Evolutionary conservation across 2,329 filamentous ascomycete species (phyloP).

Genomic region (Aureobasidium sp.): DNA sequence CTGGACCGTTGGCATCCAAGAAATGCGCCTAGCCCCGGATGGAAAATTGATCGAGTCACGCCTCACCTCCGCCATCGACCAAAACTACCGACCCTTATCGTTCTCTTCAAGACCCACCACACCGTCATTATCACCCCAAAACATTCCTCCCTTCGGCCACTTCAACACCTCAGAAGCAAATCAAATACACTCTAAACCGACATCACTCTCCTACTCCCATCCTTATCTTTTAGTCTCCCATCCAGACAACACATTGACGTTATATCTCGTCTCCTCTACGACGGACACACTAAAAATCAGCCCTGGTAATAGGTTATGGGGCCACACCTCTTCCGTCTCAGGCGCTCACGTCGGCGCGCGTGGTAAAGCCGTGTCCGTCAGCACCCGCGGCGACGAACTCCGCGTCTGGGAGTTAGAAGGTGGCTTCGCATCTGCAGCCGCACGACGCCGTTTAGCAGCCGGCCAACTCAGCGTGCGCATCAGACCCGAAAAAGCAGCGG

Average conservation of each 20-base stretch:
- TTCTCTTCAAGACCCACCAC: constrained; percentile 19
- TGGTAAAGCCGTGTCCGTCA: constrained; percentile 87
- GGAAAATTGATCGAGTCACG: constrained; percentile 45
- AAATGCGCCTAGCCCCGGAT: constrained; percentile 59
- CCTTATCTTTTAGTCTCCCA: constrained; percentile 81
- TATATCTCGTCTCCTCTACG: constrained; percentile 74
- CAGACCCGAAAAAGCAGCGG: constrained; percentile 23
- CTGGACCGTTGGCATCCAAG: constrained; percentile 89
- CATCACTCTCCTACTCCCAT: constrained; percentile 54
- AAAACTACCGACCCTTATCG: constrained; percentile 39
- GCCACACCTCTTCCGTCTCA: constrained; percentile 83
- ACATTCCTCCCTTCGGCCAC: constrained; percentile 16
- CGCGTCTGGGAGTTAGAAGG: constrained; percentile 88
- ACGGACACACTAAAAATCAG: constrained; percentile 60
- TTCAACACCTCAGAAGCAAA: constrained; percentile 23
- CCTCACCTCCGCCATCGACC: constrained; percentile 44
- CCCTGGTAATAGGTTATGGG: constrained; percentile 72
- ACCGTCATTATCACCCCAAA: constrained; percentile 20
- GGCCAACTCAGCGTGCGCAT: constrained; percentile 50
- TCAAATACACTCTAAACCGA: constrained; percentile 37
- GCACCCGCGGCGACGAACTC: constrained; percentile 58
- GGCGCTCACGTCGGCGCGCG: constrained; percentile 76
- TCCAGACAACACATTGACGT: constrained; percentile 77
- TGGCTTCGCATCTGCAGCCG: constrained; percentile 45
- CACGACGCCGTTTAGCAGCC: constrained; percentile 36